Percentiles rank a stretch among this genome's conserved stretches.
phyloP scores from a whole-genome alignment of 179 eudicot species.

The Camellia oleifera region DNA sequence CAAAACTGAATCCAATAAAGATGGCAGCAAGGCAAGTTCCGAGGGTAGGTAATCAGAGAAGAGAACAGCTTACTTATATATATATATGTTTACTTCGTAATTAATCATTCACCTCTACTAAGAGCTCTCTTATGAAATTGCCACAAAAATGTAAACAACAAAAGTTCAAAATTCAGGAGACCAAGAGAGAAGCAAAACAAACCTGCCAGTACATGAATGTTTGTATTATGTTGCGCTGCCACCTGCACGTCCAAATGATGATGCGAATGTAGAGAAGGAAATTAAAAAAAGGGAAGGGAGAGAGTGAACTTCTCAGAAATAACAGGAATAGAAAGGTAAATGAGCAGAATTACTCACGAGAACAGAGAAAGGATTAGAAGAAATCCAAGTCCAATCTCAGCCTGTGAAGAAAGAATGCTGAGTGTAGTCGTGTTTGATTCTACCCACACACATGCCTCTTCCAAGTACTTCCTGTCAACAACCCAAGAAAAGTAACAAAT shows the following conservation, averaged over 20 bases:
- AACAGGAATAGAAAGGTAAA: slow-evolving; percentile 3
- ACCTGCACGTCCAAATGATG: slow-evolving; percentile 48
- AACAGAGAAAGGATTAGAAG: slow-evolving; percentile 74
- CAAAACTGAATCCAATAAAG: too few species aligned
- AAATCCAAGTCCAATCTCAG: slow-evolving; percentile 95
- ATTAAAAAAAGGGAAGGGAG: neutral
- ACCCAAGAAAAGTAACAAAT: neutral
- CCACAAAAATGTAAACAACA: neutral
- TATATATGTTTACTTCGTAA: neutral
- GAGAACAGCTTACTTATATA: neutral
- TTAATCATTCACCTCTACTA: too few species aligned
- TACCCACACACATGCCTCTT: slow-evolving; percentile 91
- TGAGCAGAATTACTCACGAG: slow-evolving; percentile 59
- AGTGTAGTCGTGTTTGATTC: slow-evolving; percentile 89
- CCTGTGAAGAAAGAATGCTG: slow-evolving; percentile 86
- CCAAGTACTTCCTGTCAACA: slow-evolving; percentile 82
- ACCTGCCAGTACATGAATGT: slow-evolving; percentile 99
- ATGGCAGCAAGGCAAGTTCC: neutral
- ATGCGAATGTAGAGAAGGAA: neutral
- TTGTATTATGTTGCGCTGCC: slow-evolving; percentile 94
- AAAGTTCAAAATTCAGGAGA: neutral
- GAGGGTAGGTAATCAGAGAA: neutral
- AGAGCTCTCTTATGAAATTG: neutral
- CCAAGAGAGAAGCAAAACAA: slow-evolving; percentile 15
- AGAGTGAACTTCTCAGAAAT: neutral